A percentile compares a stretch with the other conserved stretches of the same genome.
Conservation (phyloP, 441 rosid species). For the Aleurites moluccanus region DNA sequence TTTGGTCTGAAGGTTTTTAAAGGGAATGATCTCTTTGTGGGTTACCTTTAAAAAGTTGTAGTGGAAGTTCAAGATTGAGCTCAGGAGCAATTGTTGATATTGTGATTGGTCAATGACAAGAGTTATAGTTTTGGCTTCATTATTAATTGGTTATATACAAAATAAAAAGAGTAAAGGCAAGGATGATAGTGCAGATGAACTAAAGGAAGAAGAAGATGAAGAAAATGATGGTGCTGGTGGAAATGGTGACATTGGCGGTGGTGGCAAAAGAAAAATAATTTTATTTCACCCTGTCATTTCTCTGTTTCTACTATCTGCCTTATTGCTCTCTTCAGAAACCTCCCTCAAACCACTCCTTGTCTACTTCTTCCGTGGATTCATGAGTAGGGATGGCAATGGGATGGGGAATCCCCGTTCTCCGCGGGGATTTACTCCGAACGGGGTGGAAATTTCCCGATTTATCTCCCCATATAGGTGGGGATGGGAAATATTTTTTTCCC, state of each 20-base stretch:
- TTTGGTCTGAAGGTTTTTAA: conserved; percentile 65
- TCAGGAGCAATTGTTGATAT: conserved; percentile 91
- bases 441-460: no score
- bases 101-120: conserved; percentile 93
- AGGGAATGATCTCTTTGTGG: conserved; percentile 92
- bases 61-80: conserved; percentile 61
- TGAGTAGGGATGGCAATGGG: no score
- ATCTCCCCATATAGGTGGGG: no score
- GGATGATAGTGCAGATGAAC: conserved; percentile 69
- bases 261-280: conserved; percentile 74
- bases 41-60: conserved; percentile 64
- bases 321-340: no score
- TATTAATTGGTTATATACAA: conserved; percentile 83
- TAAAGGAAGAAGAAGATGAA: conserved; percentile 75
- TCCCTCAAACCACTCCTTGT: no score
- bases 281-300: no score
- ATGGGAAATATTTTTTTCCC: no score
- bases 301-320: no score
- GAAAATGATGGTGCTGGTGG: conserved; percentile 43
- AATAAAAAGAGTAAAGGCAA: conserved; percentile 67
- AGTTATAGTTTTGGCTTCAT: conserved; percentile 76
- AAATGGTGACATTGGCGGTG: no score
- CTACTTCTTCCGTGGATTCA: no score
- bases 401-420: no score
- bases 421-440: no score